Evolutionary conservation across 805 yeast genomes (phyloP).

Genomic region (Saccharomyces eubayanus): DNA sequence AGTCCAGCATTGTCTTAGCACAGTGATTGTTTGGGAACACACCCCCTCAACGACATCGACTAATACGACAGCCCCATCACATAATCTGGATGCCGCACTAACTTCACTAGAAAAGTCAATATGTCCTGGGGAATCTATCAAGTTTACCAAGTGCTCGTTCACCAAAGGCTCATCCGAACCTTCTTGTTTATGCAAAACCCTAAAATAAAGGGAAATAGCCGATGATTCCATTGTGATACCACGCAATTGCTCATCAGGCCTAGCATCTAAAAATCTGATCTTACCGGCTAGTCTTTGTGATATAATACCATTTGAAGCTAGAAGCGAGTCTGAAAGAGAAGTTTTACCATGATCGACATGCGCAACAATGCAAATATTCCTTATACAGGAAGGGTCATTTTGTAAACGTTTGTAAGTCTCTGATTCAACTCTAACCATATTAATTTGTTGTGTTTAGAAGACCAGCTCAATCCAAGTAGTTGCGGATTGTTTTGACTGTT

Average conservation of each 20-base stretch:
- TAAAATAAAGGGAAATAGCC: constrained; percentile 88
- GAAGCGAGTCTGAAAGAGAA: constrained; percentile 79
- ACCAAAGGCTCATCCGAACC: constrained; percentile 41
- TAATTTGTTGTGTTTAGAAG: neutral
- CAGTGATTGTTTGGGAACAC: constrained; percentile 93
- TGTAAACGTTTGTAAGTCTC: constrained; percentile 62
- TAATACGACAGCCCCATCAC: constrained; percentile 93
- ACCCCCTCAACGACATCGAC: constrained; percentile 98
- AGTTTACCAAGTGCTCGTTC: constrained; percentile 75
- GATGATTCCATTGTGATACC: constrained; percentile 98
- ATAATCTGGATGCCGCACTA: constrained; percentile 86
- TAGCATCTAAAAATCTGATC: constrained; percentile 81
- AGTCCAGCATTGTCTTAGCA: constrained; percentile 89
- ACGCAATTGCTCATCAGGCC: constrained; percentile 91
- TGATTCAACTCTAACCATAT: constrained; percentile 48
- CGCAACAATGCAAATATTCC: constrained; percentile 92
- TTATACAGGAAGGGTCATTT: constrained; percentile 54
- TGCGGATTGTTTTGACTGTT: neutral
- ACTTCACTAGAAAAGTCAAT: constrained; percentile 95
- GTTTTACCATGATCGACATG: constrained; percentile 99
- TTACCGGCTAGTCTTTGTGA: constrained; percentile 94
- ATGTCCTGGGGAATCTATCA: constrained; percentile 99
- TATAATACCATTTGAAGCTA: constrained; percentile 94
- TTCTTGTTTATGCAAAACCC: constrained; percentile 44
- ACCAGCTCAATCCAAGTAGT: neutral